Evolutionary conservation across 1,284 basidiomycete genomes (phyloP), one percentile per base, ranked within the genome.

Genomic region (Cryptococcus sp.): DNA sequence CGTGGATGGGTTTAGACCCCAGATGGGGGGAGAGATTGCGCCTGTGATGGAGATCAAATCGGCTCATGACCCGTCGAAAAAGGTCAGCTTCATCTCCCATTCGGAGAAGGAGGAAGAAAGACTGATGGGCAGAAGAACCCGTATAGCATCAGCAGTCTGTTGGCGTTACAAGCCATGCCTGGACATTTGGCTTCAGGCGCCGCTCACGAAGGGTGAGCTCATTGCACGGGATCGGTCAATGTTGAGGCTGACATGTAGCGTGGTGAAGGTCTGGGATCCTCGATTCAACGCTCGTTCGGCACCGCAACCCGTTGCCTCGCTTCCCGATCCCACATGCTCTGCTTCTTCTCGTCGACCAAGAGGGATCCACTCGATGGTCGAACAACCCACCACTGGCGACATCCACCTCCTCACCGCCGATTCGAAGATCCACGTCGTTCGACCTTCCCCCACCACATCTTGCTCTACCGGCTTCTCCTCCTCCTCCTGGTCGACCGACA

Each of bases 211-310:
- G 72, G 68, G 71, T 72, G 34, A 53, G 69, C 56, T 24, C 18
- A 22, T 24, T 9, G 19, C 18, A 31, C 9, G 14, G 14, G 14
- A 31, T 14, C 28, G 9, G n/a, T n/a, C n/a, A n/a, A n/a, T n/a
- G n/a, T n/a, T n/a, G 1, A 40, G 25, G 28, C 32, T 35, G 4
- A 40, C 43, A 11, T 11, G 23, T 40, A 72, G 73, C 9, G 56
- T 71, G 26, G 62, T 75, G 47, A 74, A 71, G 50, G 59, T 75
- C 2, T 75, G 73, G 73, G 73, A 75, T 51, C 54, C 74, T 1
- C 65, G 73, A 6, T 63, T 66, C 34, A 58, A 62, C 1, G 52
- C 50, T 1, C 39, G 60, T 0, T 50, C 60, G 2, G 48, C 57
- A 16, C 56, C 60, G 3, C 36, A 45, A 18, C 47, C 62, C 4